Evolutionary conservation across 2,329 filamentous ascomycete species (phyloP), one percentile per base, ranked within the genome.

Genomic region (Cercospora citrullina): DNA sequence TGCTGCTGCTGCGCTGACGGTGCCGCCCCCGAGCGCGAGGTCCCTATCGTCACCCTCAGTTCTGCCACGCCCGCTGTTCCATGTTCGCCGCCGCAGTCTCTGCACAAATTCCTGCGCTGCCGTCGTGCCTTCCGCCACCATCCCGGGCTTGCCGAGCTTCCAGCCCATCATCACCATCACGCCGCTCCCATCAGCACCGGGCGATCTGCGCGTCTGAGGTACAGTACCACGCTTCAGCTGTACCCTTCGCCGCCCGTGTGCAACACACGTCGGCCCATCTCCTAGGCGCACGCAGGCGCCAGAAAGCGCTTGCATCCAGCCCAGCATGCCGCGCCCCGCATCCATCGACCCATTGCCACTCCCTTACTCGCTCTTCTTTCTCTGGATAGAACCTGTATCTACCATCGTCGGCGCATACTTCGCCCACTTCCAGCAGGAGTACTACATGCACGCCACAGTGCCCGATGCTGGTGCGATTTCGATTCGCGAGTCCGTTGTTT

Each of bases 321-420:
- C 60, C 45, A 63, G 57, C 59, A 28, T 60, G 51, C 48, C 51
- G 28, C 65, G 51, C 55, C 23, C 31, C 57, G 45, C 42, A 18
- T 61, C 62, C 14, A 60, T 68, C 51, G 33, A 61, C 53, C 65
- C 69, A 53, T 84, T 91, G 42, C 90, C 90, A 23, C 72, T 85
- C 39, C 72, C 83, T 69, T 94, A 94, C 81, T 85, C 86, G 67
- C 73, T 89, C 76, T 92, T 94, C 82, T 94, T 94, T 81, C 87
- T 93, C 70, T 84, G 89, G 76, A 82, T 94, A 74, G 91, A 94
- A 79, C 87, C 87, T 21, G 65, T 86, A 67, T 83, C 83, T 63
- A 84, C 86, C 58, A 75, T 87, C 7, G 75, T 82, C 2, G 86
- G 87, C 30, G 85, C 86, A 68, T 82, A 84, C 75, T 84, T 82